Base-by-base conservation (phyloP, 2,329 filamentous ascomycete species). In the Aspergillus aculeatinus region DNA sequence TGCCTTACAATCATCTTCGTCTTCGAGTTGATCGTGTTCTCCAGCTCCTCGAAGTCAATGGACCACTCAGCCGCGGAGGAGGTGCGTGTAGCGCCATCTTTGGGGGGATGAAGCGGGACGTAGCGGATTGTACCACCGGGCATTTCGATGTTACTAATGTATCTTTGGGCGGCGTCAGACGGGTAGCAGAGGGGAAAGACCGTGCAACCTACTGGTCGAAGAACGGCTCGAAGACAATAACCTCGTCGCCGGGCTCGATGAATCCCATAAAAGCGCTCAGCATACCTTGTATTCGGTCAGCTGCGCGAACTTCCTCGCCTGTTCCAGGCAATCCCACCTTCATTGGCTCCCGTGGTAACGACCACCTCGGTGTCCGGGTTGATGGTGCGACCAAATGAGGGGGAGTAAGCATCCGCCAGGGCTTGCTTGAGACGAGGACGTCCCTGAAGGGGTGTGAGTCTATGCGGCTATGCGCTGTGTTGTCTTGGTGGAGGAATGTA, bases 91-190 rank as follows among this genome's bases (percentile, higher is more conserved):
- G 87, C 89, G 54, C 95, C 95, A 50, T 92, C 87, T 64, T 85
- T 83, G 10, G 95, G 95, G 29, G 95, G 94, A 63, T 95, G 90
- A 74, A 99, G 82, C n/a, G 95, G 93, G 25, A 98, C 94, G 73
- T 97, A 98, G 68, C 94, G 89, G 65, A 98, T 91, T 74, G 89
- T 96, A 67, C 95, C 95, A 55, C 95, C 95, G 0, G 95, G 88
- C 93, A 99, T 98, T 77, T 97, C 91, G 65, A 99, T 98, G 78
- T 99, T 99, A 81, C 89, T 92, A 67, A 99, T 96, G 76, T 98
- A 96, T 68, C 84, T 87, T 11, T 29, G 42, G 19, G 14, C 39
- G 7, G 39, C 12, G 39, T 55, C 9, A 57, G 51, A 39, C 19
- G 9, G 12, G 14, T 25, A 25, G 21, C 23, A 5, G 16, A 9